Evolutionary conservation across 441 rosid species (phyloP).

Genomic region (Populus hybrid): DNA sequence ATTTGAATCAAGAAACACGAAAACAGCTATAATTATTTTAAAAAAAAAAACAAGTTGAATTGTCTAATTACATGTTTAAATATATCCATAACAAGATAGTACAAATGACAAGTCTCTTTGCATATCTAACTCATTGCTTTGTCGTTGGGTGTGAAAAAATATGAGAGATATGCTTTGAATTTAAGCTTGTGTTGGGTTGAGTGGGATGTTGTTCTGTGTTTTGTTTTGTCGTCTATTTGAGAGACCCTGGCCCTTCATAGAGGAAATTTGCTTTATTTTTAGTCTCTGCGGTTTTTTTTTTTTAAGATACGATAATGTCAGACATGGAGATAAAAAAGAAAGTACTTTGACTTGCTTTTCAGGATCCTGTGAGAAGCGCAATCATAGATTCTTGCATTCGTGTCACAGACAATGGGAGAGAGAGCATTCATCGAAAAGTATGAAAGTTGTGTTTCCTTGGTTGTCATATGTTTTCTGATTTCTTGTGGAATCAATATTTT

Average conservation of each 20-base stretch:
- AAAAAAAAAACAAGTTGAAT: background rate
- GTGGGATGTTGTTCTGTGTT: constrained; percentile 2
- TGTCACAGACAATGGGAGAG: constrained; percentile 96
- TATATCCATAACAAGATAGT: background rate
- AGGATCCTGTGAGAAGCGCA: constrained; percentile 84
- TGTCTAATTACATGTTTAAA: background rate
- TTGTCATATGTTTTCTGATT: background rate
- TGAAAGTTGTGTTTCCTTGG: constrained; percentile 9
- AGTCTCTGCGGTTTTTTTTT: background rate
- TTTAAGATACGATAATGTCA: background rate
- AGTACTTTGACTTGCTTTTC: constrained; percentile 20
- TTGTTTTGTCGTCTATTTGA: no score
- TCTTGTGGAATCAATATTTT: background rate
- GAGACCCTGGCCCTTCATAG: no score
- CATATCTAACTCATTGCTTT: background rate
- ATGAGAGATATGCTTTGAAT: background rate
- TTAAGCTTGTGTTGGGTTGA: background rate
- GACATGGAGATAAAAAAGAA: constrained; percentile 7
- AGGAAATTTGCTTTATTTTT: no score
- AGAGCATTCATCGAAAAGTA: constrained; percentile 89
- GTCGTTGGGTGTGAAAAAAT: no score
- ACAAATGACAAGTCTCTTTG: background rate
- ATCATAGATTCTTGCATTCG: constrained; percentile 86
- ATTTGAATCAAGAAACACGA: background rate
- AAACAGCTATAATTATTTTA: background rate